Base-by-base conservation (phyloP, 2,329 filamentous ascomycete species). In the Paecilomyces niveus region DNA sequence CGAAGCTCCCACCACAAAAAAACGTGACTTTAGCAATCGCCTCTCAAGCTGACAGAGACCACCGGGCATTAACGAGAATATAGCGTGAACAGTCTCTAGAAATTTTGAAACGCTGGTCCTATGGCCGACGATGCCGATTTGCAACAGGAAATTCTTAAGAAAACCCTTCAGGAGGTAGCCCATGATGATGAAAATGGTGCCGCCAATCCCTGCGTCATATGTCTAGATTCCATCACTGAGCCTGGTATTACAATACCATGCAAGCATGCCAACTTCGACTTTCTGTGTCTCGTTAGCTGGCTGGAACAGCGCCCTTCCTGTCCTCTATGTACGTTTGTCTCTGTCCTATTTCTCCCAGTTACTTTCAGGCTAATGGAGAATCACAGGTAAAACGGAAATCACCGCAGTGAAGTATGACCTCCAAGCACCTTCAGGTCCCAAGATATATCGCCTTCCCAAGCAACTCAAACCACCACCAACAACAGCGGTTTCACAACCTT, bases 201-300 rank as follows among this genome's bases (percentile, higher is more conserved):
- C 59, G 68, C 71, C 55, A 76, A 82, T 62, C 85, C 82, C 68
- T 97, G 92, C 73, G 90, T 95, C 62, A 94, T 97, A 72, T 97
- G 92, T 73, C 85, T 97, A 61, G 89, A 93, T 58, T 69, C 77
- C 56, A 80, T 96, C 67, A 84, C 85, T 9, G 89, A 94, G 66
- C 76, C 84, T 56, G 91, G 89, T 62, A 80, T 87, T 55, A 84
- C 89, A 7, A 77, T 82, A 21, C 92, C 92, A 7, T 97, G 92
- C 78, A 82, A 84, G 50, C 92, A 97, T 77, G 76, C 80, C 58
- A 85, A 86, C 64, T 96, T 95, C 71, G 92, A 97, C 78, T 95
- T 92, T 69, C 72, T 90, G 11, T 97, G 92, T 72, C 82, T 96
- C 5, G 76, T 87, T 22, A 92, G 83, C 74, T 97, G 93, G 92